Evolutionary conservation across 768 basidiomycete species (phyloP).

Genomic region (Mycena crocata): DNA sequence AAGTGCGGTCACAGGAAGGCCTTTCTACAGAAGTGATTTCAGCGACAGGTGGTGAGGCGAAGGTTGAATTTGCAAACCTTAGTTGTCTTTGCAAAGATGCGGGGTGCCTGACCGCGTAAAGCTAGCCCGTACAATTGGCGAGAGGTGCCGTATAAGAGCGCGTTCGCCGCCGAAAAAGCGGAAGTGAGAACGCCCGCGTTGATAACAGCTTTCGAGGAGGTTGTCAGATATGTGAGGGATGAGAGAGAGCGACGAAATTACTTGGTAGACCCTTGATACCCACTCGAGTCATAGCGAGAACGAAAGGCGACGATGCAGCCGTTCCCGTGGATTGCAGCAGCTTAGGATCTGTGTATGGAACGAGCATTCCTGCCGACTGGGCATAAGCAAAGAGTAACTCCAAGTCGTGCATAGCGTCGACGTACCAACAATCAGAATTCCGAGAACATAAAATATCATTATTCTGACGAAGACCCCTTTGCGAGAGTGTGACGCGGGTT

Average conservation of each 20-base stretch:
- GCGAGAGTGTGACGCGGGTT: constrained; percentile 77
- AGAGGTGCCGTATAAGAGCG: constrained; percentile 58
- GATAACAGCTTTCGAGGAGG: constrained; percentile 44
- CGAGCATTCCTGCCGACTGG: constrained; percentile 59
- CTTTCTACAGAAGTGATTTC: too few species aligned
- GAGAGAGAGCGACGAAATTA: constrained; percentile 10
- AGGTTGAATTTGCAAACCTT: too few species aligned
- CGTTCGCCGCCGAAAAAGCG: constrained; percentile 72
- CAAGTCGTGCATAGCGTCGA: too few species aligned
- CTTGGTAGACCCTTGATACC: constrained; percentile 60
- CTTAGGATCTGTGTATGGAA: constrained; percentile 66
- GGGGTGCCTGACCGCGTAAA: constrained; percentile 51
- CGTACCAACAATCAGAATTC: constrained; percentile 64
- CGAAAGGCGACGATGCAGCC: constrained; percentile 76
- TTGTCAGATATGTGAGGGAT: not conserved
- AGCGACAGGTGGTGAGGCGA: too few species aligned
- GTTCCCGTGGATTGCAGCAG: constrained; percentile 42
- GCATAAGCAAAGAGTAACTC: too few species aligned
- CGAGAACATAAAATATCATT: constrained; percentile 58
- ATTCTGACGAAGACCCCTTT: constrained; percentile 61
- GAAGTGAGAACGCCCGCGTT: constrained; percentile 72
- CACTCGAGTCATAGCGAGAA: constrained; percentile 72
- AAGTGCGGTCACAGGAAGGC: not conserved
- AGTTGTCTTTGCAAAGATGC: constrained; percentile 38
- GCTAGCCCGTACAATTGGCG: constrained; percentile 54